Base-by-base conservation (phyloP, 2,329 filamentous ascomycete species). In the Apiospora sp. region DNA sequence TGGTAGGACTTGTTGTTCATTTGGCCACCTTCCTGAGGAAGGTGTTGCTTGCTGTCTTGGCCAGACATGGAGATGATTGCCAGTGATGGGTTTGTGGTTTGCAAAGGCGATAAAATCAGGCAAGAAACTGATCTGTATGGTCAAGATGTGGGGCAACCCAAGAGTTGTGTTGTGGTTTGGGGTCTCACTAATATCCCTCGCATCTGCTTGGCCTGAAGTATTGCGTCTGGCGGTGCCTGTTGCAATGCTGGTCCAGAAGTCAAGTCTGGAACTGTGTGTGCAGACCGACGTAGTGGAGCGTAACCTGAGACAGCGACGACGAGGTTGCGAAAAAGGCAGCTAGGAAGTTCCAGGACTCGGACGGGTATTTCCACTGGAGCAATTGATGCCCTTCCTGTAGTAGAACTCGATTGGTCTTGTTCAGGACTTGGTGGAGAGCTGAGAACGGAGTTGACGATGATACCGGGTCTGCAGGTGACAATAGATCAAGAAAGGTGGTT, bases 41-140 rank as follows among this genome's bases (percentile, higher is more conserved):
- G 34, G 22, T n/a, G 58, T n/a, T 41, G 58, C 34, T 41, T 41
- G 58, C 19, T 41, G 22, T 34, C 27, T 58, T 58, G 54, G 16
- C n/a, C 58, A 37, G 58, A 41, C 58, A 64, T 64, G 58, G 58
- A 64, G 22, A n/a, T 6, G 30, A 64, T 41, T 64, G 58, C 30
- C 58, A 22, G 34, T 22, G 30, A 6, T 41, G 58, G 19, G 19
- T 34, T 64, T 64, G 54, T 13, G 22, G 34, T 64, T 64, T 64
- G 34, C 30, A 41, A 19, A 5, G 30, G 19, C 51, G 13, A 24
- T 58, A 13, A 14, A 58, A 6, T 30, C 51, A 30, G 51, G 14
- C 54, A 61, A 37, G 8, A 5, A 64, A n/a, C 19, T 13, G 12
- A 10, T 22, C n/a, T 41, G 30, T 8, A 19, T 58, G 51, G 24